Percentiles rank a stretch among this genome's conserved stretches.
Evolutionary conservation across 495 filamentous ascomycete species (phyloP).

Genomic region (Astrocystis sublimbata): DNA sequence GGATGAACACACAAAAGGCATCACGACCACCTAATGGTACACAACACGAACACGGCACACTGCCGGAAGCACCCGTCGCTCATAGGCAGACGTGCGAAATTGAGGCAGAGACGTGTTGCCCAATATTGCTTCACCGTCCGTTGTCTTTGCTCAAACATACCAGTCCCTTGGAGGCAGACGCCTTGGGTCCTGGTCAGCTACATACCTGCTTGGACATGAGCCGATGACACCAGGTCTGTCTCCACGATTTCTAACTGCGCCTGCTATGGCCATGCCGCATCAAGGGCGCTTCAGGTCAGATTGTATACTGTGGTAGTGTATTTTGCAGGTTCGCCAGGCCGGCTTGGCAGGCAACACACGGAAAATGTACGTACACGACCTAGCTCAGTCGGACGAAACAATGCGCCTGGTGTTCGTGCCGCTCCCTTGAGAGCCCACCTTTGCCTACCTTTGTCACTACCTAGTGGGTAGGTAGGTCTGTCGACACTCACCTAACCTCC

Average conservation of each 20-base stretch:
- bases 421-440: neutral
- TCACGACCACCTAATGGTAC: neutral
- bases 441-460: neutral
- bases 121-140: neutral
- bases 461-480: neutral
- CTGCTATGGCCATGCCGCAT: neutral
- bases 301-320: no score
- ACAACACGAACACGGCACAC: neutral
- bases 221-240: no score
- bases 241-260: neutral
- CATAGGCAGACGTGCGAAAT: neutral
- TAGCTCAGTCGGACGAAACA: conserved; percentile 3
- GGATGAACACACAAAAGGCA: neutral
- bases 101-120: no score
- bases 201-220: no score
- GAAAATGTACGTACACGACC: neutral
- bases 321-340: neutral
- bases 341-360: neutral
- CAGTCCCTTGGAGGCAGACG: neutral
- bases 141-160: neutral
- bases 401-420: neutral
- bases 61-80: neutral
- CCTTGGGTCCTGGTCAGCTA: no score
- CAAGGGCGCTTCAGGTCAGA: neutral
- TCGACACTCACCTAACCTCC: no score